These are phyloP conservation scores for Gillenia trifoliata DNA, from an alignment of 306 rosid species.

Conservation along the genomic window DNA sequence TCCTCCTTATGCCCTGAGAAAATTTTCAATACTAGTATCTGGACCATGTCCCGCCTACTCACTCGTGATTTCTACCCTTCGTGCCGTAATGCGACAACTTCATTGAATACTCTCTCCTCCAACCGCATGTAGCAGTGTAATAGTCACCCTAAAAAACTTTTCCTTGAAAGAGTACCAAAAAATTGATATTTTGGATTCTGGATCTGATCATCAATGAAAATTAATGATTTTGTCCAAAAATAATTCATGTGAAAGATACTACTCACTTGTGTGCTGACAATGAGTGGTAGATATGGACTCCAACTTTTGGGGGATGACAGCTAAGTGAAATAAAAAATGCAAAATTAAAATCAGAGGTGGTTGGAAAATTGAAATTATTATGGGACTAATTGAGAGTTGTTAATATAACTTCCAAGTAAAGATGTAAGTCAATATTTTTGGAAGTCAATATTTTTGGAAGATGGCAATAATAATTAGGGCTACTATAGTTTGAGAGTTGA, in stretches of 20 bases:
- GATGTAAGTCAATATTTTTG: too few species aligned
- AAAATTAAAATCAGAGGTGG: background rate
- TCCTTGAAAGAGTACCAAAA: background rate
- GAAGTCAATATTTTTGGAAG: background rate
- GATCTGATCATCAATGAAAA: background rate
- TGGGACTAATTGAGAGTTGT: background rate
- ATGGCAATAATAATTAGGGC: background rate
- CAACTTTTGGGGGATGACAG: background rate
- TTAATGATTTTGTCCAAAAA: background rate
- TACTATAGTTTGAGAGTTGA: background rate
- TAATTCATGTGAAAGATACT: background rate
- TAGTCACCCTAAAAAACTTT: background rate
- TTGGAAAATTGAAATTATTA: background rate
- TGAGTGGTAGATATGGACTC: background rate
- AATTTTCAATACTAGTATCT: too few species aligned
- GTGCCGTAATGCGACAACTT: too few species aligned
- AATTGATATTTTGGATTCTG: background rate
- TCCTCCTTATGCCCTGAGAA: background rate
- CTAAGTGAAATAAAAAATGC: background rate
- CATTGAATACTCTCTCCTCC: background rate
- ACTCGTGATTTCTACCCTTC: too few species aligned
- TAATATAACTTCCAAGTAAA: background rate
- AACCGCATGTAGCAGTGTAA: background rate
- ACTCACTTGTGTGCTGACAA: background rate
- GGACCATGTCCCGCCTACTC: background rate